Evolutionary conservation across 129 eudicot genomes (phyloP), one percentile per base, ranked within the genome.

Genomic region (Apium graveolens): DNA sequence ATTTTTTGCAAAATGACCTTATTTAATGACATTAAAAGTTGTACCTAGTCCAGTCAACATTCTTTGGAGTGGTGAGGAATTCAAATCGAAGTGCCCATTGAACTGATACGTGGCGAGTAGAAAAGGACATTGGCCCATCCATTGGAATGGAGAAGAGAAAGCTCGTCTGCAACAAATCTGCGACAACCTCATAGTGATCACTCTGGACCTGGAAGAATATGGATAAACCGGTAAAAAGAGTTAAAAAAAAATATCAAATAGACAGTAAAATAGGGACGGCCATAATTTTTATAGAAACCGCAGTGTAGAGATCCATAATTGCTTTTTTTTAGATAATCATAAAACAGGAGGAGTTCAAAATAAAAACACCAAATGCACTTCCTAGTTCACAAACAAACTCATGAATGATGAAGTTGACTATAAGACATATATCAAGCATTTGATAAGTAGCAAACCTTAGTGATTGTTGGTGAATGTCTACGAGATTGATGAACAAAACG

Each of bases 81-180:
- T 95, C 99, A 83, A 95, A 95, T n/a, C 99, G 92, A 65, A 95
- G 92, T 69, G 91, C 92, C 99, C 99, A 95, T 68, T 95, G 97
- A 68, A 95, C 97, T 24, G 99, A 87, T 81, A 92, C 94, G 74
- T 91, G 90, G 76, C 91, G 88, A 77, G 97, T 95, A 75, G 96
- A 86, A 85, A 95, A 95, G n/a, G 90, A 90, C 99, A 95, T 95
- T 26, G 99, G 99, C 78, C 99, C 99, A 75, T 95, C 99, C 94
- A 95, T 87, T 2, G 99, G 99, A 78, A 95, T 85, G 76, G 99
- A 92, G 70, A 95, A 95, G 38, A 91, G 87, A 83, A 95, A 87
- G 85, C 97, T 92, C 48, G 99, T 95, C 84, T 95, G 99, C 48
- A 95, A 80, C 82, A 95, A 83, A 88, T 95, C 99, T 45, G 99